A percentile compares a stretch with the other conserved stretches of the same genome.
phyloP scores from a whole-genome alignment of 2,329 filamentous ascomycete species.

The Remersonia thermophila region DNA sequence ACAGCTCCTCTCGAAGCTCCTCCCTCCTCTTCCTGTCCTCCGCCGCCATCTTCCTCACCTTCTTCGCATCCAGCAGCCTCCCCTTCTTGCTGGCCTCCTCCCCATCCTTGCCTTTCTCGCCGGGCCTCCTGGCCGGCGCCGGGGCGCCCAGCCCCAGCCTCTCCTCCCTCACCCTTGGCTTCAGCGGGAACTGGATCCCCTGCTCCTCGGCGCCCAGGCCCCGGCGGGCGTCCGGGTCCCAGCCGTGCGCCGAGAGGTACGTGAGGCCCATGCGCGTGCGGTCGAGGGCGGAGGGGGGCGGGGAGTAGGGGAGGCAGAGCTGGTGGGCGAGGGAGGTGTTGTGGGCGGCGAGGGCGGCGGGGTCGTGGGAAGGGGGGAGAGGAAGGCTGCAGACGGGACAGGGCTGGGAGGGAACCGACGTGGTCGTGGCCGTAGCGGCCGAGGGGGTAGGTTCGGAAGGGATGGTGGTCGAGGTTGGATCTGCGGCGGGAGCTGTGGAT shows the following conservation, averaged over 20 bases:
- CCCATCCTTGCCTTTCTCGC: constrained; percentile 31
- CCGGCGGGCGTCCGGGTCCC: constrained; percentile 58
- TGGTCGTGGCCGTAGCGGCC: too few species aligned
- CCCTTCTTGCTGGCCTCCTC: constrained; percentile 22
- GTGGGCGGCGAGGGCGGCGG: constrained; percentile 26
- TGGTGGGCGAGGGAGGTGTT: constrained; percentile 58
- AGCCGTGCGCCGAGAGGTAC: constrained; percentile 55
- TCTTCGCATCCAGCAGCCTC: constrained; percentile 54
- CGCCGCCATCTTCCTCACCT: constrained; percentile 48
- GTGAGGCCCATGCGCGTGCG: constrained; percentile 56
- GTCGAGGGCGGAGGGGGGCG: constrained; percentile 61
- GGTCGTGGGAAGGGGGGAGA: constrained; percentile 18
- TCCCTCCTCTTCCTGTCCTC: constrained; percentile 52
- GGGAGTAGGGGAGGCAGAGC: constrained; percentile 54
- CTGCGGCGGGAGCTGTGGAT: background rate
- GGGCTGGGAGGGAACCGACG: too few species aligned
- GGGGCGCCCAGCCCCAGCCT: constrained; percentile 54
- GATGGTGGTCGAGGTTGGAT: background rate
- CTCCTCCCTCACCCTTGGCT: constrained; percentile 58
- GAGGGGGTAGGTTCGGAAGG: too few species aligned
- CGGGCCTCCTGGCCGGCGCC: constrained; percentile 37
- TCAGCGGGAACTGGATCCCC: constrained; percentile 66
- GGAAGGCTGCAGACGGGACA: constrained; percentile 53
- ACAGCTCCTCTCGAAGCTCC: constrained; percentile 58
- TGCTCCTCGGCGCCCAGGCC: constrained; percentile 61